phyloP scores from a whole-genome alignment of 1,139 yeast genomes.

The Magnusiomyces sp. region DNA sequence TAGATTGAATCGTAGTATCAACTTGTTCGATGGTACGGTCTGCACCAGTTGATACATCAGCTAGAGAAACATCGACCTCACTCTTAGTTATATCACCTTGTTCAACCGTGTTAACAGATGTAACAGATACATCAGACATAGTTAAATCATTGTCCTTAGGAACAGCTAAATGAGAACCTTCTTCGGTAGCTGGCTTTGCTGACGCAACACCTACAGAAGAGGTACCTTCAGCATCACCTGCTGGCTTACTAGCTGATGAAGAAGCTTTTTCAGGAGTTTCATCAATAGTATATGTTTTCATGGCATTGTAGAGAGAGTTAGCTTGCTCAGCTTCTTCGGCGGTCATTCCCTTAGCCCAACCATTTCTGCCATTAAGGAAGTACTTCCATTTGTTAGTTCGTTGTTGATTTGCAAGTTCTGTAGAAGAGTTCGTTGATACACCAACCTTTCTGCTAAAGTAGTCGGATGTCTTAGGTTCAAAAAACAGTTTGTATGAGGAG shows the following conservation, averaged over 20 bases:
- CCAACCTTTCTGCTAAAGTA: slow-evolving; percentile 44
- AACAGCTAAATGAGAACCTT: not conserved
- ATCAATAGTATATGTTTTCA: not conserved
- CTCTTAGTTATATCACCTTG: not conserved
- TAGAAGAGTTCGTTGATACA: slow-evolving; percentile 14
- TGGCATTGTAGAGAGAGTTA: not conserved
- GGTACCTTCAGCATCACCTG: not conserved
- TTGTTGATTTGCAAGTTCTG: slow-evolving; percentile 17
- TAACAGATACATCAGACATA: slow-evolving; percentile 3
- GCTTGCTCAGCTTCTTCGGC: not conserved
- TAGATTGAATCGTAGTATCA: not conserved
- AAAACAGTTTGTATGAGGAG: slow-evolving; percentile 70
- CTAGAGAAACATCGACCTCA: not conserved
- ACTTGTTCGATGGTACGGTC: not conserved
- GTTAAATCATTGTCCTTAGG: slow-evolving; percentile 3
- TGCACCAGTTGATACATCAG: not conserved
- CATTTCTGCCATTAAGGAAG: slow-evolving; percentile 28
- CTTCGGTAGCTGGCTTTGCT: not conserved
- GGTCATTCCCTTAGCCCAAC: slow-evolving; percentile 29
- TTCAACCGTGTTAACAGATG: not conserved
- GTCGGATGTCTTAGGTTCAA: slow-evolving; percentile 77
- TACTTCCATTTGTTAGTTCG: slow-evolving; percentile 20
- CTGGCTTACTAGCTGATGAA: not conserved
- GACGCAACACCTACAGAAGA: not conserved
- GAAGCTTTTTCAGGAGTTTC: not conserved